A percentile compares a stretch with the other conserved stretches of the same genome.
These are phyloP conservation scores for Schwanniomyces vanrijiae DNA, from an alignment of 805 yeast genomes.

Conservation along the genomic window DNA sequence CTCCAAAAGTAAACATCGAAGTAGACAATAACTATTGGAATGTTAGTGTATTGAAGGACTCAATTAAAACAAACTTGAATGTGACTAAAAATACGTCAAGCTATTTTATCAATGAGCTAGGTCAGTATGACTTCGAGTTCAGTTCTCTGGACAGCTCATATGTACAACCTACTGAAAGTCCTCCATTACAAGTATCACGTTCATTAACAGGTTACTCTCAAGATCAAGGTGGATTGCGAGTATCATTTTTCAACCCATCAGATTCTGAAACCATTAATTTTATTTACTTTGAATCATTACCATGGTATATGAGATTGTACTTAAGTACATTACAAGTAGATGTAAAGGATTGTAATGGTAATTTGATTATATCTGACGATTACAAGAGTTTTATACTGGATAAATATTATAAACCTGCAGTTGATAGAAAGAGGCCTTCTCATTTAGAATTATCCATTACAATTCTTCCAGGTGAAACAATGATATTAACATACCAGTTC, in stretches of 20 bases:
- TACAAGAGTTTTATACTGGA: slow-evolving; percentile 40
- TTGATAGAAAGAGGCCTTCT: slow-evolving; percentile 78
- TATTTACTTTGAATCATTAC: slow-evolving; percentile 75
- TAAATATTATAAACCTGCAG: slow-evolving; percentile 70
- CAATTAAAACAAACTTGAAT: not conserved
- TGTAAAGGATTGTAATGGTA: slow-evolving; percentile 22
- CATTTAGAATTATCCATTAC: slow-evolving; percentile 69
- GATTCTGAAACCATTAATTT: slow-evolving; percentile 44
- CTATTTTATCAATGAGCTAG: slow-evolving; percentile 16
- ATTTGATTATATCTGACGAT: slow-evolving; percentile 15
- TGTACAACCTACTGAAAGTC: slow-evolving; percentile 48
- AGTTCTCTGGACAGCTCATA: slow-evolving; percentile 45
- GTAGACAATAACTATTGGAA: slow-evolving; percentile 49
- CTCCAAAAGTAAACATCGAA: slow-evolving; percentile 44
- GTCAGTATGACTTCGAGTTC: slow-evolving; percentile 37
- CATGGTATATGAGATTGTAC: slow-evolving; percentile 90
- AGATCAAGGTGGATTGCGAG: slow-evolving; percentile 85
- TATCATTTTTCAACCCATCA: slow-evolving; percentile 71
- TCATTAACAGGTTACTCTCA: slow-evolving; percentile 91
- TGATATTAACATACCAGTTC: slow-evolving; percentile 70
- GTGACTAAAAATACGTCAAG: not conserved
- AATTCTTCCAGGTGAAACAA: slow-evolving; percentile 63
- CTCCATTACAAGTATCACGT: slow-evolving; percentile 75
- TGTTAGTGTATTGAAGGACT: slow-evolving; percentile 14
- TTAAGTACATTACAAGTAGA: slow-evolving; percentile 61